Evolutionary conservation across 2,329 filamentous ascomycete species (phyloP), one percentile per base, ranked within the genome.

Genomic region (Phaeosphaeria sp.): DNA sequence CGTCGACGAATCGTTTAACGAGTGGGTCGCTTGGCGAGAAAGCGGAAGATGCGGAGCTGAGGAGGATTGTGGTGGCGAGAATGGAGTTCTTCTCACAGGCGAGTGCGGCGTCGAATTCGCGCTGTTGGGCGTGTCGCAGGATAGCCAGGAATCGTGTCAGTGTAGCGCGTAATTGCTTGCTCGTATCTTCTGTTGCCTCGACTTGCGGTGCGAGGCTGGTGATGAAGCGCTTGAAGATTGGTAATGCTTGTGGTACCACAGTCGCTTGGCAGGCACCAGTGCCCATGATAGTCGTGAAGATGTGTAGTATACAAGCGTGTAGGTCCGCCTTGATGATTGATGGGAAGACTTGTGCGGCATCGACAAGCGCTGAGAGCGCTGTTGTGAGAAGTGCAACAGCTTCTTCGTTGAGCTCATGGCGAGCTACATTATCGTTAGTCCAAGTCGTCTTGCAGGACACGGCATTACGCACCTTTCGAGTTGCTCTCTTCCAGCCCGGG

Each of bases 271-370:
- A 98, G 11, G 88, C 84, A 0, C 91, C 90, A 0, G 93, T 97
- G 15, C 91, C 90, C 13, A 99, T 85, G 56, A 97, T 95, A 0
- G 93, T 97, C 53, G 92, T 90, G 73, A 98, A 97, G 54, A 98
- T 97, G 80, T 99, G 93, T 50, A 99, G 86, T 65, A 98, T 97
- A 72, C 94, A 98, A 41, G 95, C 94, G 72, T 98, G 93, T 6
- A 99, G 84, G 75, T 99, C 95, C 10, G 93, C 94, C 73, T 95
- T 95, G 81, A 99, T 99, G 68, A 99, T 93, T 1, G 91, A 88
- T 0, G 96, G 96, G 78, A 99, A 99, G 17, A 98, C 93, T 60
- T 96, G 92, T 6, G 95, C 93, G 1, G 95, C 93, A 72, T 98
- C 92, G 3, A 98, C 95, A 1, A 99, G 86, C 1, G 95, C 92